Base-by-base conservation (phyloP, 371 early-diverging fungal genomes). In the Mortierella sp. region DNA sequence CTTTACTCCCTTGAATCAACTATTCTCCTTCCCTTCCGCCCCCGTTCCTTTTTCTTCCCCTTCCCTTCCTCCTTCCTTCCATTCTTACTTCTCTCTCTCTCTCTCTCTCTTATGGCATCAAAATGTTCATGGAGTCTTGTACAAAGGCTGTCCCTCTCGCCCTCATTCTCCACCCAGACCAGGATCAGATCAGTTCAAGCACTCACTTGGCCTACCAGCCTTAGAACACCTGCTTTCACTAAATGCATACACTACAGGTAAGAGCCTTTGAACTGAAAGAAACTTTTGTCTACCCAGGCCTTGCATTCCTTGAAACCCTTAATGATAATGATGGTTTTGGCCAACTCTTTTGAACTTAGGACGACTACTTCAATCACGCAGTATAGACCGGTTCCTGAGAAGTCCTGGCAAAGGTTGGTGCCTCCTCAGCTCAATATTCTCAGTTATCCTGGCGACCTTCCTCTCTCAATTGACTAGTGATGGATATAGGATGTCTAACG, bases 91-190 rank as follows among this genome's bases (percentile, higher is more conserved):
- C 10, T 24, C 55, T 40, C 50, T 11, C 15, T 15, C 19, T 22
- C 10, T 24, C 55, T 40, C 50, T 11, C 15, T 15, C 19, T 21
- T 45, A 79, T 70, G 70, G 57, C 70, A 38, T 67, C 65, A 59
- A 69, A 58, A 64, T 64, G 71, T 24, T 63, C 79, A 15, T 79
- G 74, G 79, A 48, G 71, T 53, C 68, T 79, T 21, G 57, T 74
- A 33, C 70, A 70, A 11, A 66, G 74, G 33, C 67, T 79, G 47
- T 22, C 59, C 43, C 28, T 65, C 22, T 41, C 41, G 6, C 55
- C 50, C 0, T 41, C 71, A 8, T 10, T 60, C 50, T 58, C 63
- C 7, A 3, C 32, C 36, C 65, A 70, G 22, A 38, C 63, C 48
- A 38, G 71, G 33, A 61, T 64, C 28, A 47, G 70, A 32, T 63